Evolutionary conservation across 441 rosid genomes (phyloP), one percentile per base, ranked within the genome.

Genomic region (Bruguiera hainesii): DNA sequence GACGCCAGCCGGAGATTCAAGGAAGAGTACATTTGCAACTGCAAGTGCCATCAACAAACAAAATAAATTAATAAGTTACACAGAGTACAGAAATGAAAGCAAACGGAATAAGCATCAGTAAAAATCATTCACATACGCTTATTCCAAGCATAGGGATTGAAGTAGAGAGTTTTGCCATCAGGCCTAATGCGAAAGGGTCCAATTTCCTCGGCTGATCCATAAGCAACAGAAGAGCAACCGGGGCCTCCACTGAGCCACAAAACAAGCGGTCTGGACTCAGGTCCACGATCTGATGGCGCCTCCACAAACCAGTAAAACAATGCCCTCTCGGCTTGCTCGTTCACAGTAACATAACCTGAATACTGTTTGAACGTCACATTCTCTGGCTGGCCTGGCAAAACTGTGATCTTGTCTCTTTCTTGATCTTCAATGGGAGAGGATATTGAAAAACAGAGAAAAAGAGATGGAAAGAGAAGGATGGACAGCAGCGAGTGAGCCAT

Each of bases 241-340:
- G 97, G 99, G 3, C 99, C 99, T 19, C 99, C 99, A 60, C 71
- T 95, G 63, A 92, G 96, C 98, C 99, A 92, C 72, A 95, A 77
- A 46, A 91, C 83, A 35, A 94, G 96, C n/a, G 97, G 98, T 64
- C 89, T 86, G 29, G 81, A 73, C 64, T 83, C 86, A 0, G 99
- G 86, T 37, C 35, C 58, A 55, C 85, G 83, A 64, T 74, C 82
- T 29, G 69, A 73, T 1, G 98, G 93, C 20, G 98, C 81, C 90
- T 95, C 99, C 28, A 81, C 78, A 71, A 95, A 76, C 98, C 98
- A 95, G 82, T 95, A 92, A 76, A 95, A 95, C 64, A 95, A 80
- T 23, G 97, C 93, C 80, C 97, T 82, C 33, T 97, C 99, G 31
- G 95, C 88, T 79, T 84, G 72, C 75, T 83, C 84, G 75, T 90